These are phyloP conservation scores for Cercis canadensis DNA, from an alignment of 306 rosid species.

Conservation along the genomic window DNA sequence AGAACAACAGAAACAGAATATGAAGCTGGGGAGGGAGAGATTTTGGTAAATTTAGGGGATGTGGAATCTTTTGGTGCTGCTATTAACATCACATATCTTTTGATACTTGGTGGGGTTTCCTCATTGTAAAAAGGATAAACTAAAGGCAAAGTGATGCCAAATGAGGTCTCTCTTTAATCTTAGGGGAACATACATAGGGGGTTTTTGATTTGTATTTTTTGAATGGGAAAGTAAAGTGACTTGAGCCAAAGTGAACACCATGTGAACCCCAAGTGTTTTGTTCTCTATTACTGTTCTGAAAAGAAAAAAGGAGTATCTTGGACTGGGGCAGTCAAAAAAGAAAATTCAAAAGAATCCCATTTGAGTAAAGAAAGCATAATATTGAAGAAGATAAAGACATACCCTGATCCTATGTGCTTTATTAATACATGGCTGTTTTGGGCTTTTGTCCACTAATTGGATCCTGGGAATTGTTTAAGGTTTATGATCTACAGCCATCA, in stretches of 20 bases:
- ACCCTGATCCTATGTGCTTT: conserved; percentile 34
- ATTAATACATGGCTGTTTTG: conserved; percentile 51
- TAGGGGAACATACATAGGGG: conserved; percentile 49
- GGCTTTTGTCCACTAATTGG: conserved; percentile 42
- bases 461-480: conserved; percentile 37
- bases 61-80: conserved; percentile 31
- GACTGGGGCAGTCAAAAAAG: conserved; percentile 69
- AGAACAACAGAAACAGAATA: conserved; percentile 54
- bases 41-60: conserved; percentile 35
- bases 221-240: conserved; percentile 53
- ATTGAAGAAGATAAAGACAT: conserved; percentile 49
- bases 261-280: conserved; percentile 50
- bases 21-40: conserved; percentile 30
- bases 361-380: conserved; percentile 49
- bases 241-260: conserved; percentile 58
- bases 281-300: conserved; percentile 39
- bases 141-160: conserved; percentile 58
- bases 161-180: conserved; percentile 47
- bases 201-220: conserved; percentile 40
- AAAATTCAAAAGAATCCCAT: conserved; percentile 42
- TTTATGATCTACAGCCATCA: conserved; percentile 39
- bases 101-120: conserved; percentile 50
- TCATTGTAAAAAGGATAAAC: conserved; percentile 58
- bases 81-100: conserved; percentile 31
- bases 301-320: conserved; percentile 64